Base-by-base conservation (phyloP, 2,329 filamentous ascomycete species). In the Phoma sp. region DNA sequence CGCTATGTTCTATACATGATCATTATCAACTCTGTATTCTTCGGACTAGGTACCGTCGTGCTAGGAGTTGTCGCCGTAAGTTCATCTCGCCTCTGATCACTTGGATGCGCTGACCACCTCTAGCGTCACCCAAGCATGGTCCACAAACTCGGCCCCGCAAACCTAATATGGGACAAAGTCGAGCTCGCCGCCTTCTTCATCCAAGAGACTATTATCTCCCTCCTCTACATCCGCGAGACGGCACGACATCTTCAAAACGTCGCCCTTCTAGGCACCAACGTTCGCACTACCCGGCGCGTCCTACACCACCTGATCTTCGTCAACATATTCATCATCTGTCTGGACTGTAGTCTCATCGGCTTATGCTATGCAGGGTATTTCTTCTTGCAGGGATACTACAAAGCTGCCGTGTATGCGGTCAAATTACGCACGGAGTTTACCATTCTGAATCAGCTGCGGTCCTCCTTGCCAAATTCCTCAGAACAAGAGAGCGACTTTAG, bases 1-100 rank as follows among this genome's bases (percentile, higher is more conserved):
- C 56, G 74, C 4, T 72, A 76, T 2, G 78, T 85, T 1, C 72
- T 85, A 0, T 74, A 64, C 33, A 83, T 87, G 79, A 87, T 88
- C 51, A 73, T 84, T 20, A 57, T 77, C 53, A 80, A 84, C 59
- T 75, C 77, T n/a, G 57, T 86, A 32, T 51, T 84, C 14, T 72
- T 84, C 33, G 82, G 86, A 48, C 68, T 82, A 0, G 77, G 82
- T 0, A 82, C 81, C 5, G 80, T 80, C 1, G 75, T 86, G 2
- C 66, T 87, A 28, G 80, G 80, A 3, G 82, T 78, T 55, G 82
- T 81, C 4, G 72, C 79, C 2, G 65, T 65, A 80, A 78, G 60
- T 53, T 15, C 14, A 11, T 10, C 12, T 14, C 14, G 17, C 1
- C 25, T 4, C 39, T n/a, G 17, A 12, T 21, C 25, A 9, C 10